These are phyloP conservation scores for Raddia distichophylla DNA, from an alignment of 176 grass and related monocot genomes.

Conservation along the genomic window DNA sequence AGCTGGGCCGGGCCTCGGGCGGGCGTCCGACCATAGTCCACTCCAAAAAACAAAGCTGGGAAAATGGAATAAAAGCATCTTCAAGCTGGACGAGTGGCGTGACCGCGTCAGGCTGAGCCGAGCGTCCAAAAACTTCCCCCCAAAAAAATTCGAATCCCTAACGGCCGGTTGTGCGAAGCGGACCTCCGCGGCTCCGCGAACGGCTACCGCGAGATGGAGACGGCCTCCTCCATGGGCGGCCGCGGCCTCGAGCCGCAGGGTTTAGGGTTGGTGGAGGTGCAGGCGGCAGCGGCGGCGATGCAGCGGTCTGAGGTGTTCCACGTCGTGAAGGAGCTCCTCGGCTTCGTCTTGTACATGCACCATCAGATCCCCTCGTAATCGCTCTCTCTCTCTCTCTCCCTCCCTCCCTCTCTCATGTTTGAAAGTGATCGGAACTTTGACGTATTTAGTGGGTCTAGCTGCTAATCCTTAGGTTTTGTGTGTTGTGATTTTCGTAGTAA, in stretches of 20 bases:
- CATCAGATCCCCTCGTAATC: conserved; percentile 89
- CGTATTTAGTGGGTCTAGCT: not conserved
- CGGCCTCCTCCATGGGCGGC: conserved; percentile 9
- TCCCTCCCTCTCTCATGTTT: not conserved
- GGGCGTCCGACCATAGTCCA: too few relatives aligned
- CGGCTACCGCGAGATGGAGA: conserved; percentile 42
- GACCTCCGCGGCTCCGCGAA: not conserved
- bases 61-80: too few relatives aligned
- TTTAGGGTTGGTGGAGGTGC: conserved; percentile 53
- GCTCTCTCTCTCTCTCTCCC: not conserved
- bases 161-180: not conserved
- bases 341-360: conserved; percentile 97
- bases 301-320: conserved; percentile 75
- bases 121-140: too few relatives aligned
- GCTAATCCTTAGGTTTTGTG: not conserved
- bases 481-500: not conserved
- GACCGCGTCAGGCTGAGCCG: too few relatives aligned
- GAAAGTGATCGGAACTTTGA: not conserved
- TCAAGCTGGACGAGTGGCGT: too few relatives aligned
- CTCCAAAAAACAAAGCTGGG: too few relatives aligned
- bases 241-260: not conserved
- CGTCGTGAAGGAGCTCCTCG: conserved; percentile 85
- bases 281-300: conserved; percentile 50
- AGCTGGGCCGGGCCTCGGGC: too few relatives aligned
- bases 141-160: not conserved